These are phyloP conservation scores for Phlyctochytrium planicorne DNA, from an alignment of 192 early-diverging fungal species.

Conservation along the genomic window DNA sequence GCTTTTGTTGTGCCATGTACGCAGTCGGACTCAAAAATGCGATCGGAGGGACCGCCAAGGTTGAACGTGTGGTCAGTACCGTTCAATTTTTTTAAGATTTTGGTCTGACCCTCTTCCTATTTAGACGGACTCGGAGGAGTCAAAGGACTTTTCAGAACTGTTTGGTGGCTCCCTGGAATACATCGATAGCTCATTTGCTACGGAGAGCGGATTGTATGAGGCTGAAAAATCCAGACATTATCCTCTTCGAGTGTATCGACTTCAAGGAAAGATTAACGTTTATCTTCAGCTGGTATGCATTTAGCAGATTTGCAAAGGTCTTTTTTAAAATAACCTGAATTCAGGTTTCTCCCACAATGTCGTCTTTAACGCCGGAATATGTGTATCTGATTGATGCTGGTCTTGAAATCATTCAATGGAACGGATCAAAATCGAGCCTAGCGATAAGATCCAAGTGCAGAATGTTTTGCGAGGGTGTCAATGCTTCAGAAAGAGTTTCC, in stretches of 20 bases:
- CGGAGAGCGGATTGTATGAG: slow-evolving; percentile 44
- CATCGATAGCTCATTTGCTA: slow-evolving; percentile 24
- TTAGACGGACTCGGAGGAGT: slow-evolving; percentile 14
- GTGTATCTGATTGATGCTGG: slow-evolving; percentile 51
- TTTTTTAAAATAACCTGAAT: no score
- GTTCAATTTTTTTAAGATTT: neutral
- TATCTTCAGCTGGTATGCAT: slow-evolving; percentile 31
- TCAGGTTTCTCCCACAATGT: no score
- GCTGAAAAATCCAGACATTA: slow-evolving; percentile 30
- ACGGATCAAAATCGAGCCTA: slow-evolving; percentile 29
- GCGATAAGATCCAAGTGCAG: slow-evolving; percentile 38
- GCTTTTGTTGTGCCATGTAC: slow-evolving; percentile 54
- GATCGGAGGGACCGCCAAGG: slow-evolving; percentile 19
- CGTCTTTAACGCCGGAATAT: slow-evolving; percentile 18
- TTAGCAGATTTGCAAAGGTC: neutral
- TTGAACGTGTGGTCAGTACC: slow-evolving; percentile 24
- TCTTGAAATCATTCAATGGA: slow-evolving; percentile 47
- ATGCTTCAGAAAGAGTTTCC: slow-evolving; percentile 34
- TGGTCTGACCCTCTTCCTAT: neutral
- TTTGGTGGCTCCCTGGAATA: slow-evolving; percentile 23
- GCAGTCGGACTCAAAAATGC: slow-evolving; percentile 46
- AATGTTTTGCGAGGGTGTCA: slow-evolving; percentile 39
- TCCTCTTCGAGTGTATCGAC: slow-evolving; percentile 37
- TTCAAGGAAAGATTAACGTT: slow-evolving; percentile 31
- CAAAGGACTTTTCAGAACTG: slow-evolving; percentile 9